phyloP scores from a whole-genome alignment of 768 basidiomycete genomes.

The Chalciporus piperatus region DNA sequence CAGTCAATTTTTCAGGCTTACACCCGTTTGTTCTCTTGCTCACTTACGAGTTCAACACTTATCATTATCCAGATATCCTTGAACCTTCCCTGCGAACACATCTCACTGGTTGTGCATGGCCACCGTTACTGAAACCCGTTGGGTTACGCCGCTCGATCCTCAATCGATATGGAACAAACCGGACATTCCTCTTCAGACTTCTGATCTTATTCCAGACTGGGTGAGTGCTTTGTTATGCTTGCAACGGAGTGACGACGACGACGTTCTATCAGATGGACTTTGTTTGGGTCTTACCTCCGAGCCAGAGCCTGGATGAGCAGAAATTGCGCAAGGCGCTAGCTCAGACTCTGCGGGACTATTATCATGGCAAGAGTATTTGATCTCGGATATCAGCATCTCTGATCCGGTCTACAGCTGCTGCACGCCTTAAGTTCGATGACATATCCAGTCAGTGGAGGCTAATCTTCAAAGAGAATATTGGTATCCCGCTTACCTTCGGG shows the following conservation, averaged over 20 bases:
- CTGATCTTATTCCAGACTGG: slow-evolving; percentile 5
- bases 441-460: too few species aligned
- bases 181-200: neutral
- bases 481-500: neutral
- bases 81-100: too few species aligned
- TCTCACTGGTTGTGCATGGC: too few species aligned
- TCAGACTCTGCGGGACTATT: neutral
- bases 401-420: neutral
- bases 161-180: neutral
- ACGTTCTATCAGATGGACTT: slow-evolving; percentile 1
- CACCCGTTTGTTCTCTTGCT: too few species aligned
- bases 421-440: neutral
- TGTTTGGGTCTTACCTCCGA: slow-evolving; percentile 5
- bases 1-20: too few species aligned
- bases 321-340: neutral
- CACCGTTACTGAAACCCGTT: neutral
- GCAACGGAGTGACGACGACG: neutral
- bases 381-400: neutral
- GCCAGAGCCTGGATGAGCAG: neutral
- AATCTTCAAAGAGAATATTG: slow-evolving; percentile 1
- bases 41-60: too few species aligned
- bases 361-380: neutral
- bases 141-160: neutral
- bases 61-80: too few species aligned
- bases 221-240: neutral